Percentiles rank a stretch among this genome's conserved stretches.
Evolutionary conservation across 1,284 basidiomycete genomes (phyloP).

Genomic region (Puccinia hordei): DNA sequence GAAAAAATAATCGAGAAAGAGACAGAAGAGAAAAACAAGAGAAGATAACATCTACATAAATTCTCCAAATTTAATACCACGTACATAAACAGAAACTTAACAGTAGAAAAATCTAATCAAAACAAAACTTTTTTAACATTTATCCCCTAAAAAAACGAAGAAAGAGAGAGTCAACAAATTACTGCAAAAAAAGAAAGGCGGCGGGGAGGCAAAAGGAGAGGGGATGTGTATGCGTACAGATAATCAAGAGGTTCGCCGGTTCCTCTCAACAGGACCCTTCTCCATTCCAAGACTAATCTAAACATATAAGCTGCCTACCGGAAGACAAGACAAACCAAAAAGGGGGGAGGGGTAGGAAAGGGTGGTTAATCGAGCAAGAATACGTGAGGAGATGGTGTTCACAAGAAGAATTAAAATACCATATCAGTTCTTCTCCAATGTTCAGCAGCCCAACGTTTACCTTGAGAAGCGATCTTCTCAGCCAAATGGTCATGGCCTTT

Average conservation of each 20-base stretch:
- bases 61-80: no score
- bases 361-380: not conserved
- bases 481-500: constrained; percentile 41
- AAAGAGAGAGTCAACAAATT: no score
- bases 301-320: constrained; percentile 45
- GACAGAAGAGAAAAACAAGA: no score
- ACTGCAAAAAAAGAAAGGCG: no score
- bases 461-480: constrained; percentile 45
- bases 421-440: constrained; percentile 50
- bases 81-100: no score
- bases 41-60: no score
- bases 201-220: not conserved
- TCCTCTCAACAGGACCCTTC: constrained; percentile 40
- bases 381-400: not conserved
- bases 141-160: no score
- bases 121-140: no score
- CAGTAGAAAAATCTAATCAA: no score
- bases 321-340: not conserved
- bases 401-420: constrained; percentile 10
- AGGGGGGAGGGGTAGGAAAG: no score
- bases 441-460: constrained; percentile 45
- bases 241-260: constrained; percentile 28
- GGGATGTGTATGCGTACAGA: not conserved
- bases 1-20: no score
- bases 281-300: constrained; percentile 45